phyloP scores from a whole-genome alignment of 352 stramenopile genomes.

The Pythium aristosporum region DNA sequence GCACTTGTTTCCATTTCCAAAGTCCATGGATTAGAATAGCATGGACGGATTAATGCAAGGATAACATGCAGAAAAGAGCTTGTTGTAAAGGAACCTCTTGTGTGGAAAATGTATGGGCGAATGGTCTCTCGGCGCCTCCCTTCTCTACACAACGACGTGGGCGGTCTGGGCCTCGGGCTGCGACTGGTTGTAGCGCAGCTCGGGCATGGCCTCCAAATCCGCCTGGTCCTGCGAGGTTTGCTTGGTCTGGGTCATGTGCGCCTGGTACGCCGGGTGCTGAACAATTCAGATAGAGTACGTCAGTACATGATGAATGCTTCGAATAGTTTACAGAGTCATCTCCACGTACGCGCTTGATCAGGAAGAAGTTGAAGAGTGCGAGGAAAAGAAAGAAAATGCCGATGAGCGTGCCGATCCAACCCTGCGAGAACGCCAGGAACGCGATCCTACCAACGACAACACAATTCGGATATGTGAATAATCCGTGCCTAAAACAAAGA shows the following conservation, averaged over 20 bases:
- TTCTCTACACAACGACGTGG: constrained; percentile 54
- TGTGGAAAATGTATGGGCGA: background rate
- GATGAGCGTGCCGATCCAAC: constrained; percentile 74
- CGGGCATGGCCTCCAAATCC: constrained; percentile 72
- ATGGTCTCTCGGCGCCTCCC: background rate
- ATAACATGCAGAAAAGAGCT: constrained; percentile 1
- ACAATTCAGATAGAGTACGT: background rate
- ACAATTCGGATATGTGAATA: background rate
- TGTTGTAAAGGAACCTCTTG: background rate
- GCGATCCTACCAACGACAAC: constrained; percentile 45
- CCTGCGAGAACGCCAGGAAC: constrained; percentile 80
- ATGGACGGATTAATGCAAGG: too few species aligned
- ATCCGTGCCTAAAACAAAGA: constrained; percentile 5
- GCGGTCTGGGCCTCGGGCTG: constrained; percentile 40
- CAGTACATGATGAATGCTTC: background rate
- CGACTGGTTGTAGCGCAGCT: constrained; percentile 80
- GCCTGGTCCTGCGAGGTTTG: constrained; percentile 47
- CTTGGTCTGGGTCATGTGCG: constrained; percentile 65
- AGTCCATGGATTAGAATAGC: too few species aligned
- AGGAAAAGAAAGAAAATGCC: constrained; percentile 74
- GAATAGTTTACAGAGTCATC: background rate
- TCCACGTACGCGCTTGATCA: constrained; percentile 68
- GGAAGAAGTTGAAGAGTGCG: constrained; percentile 86
- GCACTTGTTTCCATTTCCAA: too few species aligned
- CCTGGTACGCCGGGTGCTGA: constrained; percentile 79